Evolutionary conservation across 139 green algal species (phyloP).

Genomic region (Ulvella scutata): DNA sequence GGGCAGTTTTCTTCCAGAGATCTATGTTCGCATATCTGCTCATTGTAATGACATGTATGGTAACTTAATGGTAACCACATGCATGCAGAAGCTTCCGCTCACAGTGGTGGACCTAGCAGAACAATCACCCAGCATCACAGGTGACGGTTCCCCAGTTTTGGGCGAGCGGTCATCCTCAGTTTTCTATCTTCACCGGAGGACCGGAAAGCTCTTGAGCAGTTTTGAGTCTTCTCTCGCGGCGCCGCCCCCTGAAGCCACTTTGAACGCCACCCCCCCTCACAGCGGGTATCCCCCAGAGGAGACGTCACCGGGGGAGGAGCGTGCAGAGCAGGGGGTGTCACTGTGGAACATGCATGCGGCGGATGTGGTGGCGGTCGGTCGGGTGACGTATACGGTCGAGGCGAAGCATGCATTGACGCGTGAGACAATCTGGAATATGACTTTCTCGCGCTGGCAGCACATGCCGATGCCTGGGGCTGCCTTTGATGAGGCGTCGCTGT

Average conservation of each 20-base stretch:
- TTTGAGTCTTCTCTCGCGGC: constrained; percentile 4
- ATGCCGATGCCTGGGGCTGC: background rate
- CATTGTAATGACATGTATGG: too few species aligned
- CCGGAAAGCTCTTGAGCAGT: constrained; percentile 32
- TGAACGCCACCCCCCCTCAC: background rate
- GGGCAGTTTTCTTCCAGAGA: too few species aligned
- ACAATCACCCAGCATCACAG: constrained; percentile 49
- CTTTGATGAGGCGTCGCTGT: background rate
- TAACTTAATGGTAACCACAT: too few species aligned
- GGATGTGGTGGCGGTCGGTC: background rate
- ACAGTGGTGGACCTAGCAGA: constrained; percentile 73
- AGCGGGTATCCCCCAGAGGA: too few species aligned
- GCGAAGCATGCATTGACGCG: constrained; percentile 1
- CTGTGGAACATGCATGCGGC: background rate
- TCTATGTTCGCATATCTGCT: too few species aligned
- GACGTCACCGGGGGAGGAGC: too few species aligned
- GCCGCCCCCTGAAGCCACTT: constrained; percentile 5
- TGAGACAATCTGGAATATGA: constrained; percentile 40
- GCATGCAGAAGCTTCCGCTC: constrained; percentile 58
- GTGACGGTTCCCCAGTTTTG: constrained; percentile 69
- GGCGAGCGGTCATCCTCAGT: constrained; percentile 48
- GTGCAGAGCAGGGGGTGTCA: too few species aligned
- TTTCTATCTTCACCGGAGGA: constrained; percentile 56
- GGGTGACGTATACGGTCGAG: background rate
- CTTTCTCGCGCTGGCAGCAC: constrained; percentile 18